These are phyloP conservation scores for Spironucleus salmonicida DNA, from an alignment of 208 protist genomes.

Conservation along the genomic window DNA sequence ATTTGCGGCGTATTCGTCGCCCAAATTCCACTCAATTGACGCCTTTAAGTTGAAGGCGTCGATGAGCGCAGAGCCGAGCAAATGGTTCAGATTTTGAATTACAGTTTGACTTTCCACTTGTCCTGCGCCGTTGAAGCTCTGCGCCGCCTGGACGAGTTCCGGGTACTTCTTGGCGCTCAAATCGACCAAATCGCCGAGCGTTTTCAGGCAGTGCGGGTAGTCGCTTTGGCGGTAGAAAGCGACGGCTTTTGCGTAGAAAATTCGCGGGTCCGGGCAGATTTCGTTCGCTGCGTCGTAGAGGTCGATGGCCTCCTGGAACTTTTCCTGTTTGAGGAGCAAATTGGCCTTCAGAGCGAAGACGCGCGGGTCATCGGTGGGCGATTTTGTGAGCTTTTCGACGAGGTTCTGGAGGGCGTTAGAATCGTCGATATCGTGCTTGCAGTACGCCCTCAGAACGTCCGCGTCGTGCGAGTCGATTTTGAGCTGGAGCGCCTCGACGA, in stretches of 20 bases:
- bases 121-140: too few relatives aligned
- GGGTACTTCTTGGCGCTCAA: conserved; percentile 4
- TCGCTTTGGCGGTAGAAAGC: conserved; percentile 19
- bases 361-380: conserved; percentile 7
- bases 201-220: conserved; percentile 22
- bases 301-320: not conserved
- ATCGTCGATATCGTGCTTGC: conserved; percentile 26
- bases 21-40: conserved; percentile 18
- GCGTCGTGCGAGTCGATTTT: not conserved
- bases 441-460: not conserved
- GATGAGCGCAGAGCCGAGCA: not conserved
- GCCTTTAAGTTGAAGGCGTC: conserved; percentile 22
- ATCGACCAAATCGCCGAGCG: conserved; percentile 11
- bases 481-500: not conserved
- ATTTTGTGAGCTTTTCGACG: not conserved
- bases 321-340: not conserved
- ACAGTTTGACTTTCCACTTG: too few relatives aligned
- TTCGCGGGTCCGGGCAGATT: conserved; percentile 11
- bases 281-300: conserved; percentile 8
- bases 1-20: conserved; percentile 8
- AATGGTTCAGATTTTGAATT: not conserved
- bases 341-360: conserved; percentile 20
- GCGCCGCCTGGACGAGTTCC: not conserved
- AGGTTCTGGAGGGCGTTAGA: not conserved
- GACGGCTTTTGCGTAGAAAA: conserved; percentile 18